Percentiles rank a stretch among this genome's conserved stretches.
phyloP scores from a whole-genome alignment of 768 basidiomycete species.

The Hypholoma sublateritium region DNA sequence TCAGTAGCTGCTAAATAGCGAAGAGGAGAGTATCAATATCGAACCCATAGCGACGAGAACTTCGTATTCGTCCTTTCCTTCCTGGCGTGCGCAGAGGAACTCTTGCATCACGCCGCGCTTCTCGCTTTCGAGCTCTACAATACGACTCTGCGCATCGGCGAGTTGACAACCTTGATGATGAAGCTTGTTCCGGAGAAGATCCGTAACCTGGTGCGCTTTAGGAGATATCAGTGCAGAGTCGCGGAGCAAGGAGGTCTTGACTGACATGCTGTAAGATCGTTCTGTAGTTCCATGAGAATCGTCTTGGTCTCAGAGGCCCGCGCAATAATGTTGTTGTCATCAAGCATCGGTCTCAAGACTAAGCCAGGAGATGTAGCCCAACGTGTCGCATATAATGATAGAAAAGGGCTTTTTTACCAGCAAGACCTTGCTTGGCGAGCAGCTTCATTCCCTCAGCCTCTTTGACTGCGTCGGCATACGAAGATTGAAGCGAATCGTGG shows the following conservation, averaged over 20 bases:
- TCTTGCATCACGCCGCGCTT: slow-evolving; percentile 23
- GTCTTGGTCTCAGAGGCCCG: slow-evolving; percentile 22
- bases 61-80: slow-evolving; percentile 14
- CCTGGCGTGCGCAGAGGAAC: slow-evolving; percentile 15
- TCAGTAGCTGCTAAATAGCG: background rate
- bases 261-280: slow-evolving; percentile 29
- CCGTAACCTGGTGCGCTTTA: slow-evolving; percentile 36
- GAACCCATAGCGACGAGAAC: slow-evolving; percentile 12
- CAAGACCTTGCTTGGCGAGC: slow-evolving; percentile 9
- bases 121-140: slow-evolving; percentile 36
- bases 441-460: slow-evolving; percentile 17
- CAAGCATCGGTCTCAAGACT: slow-evolving; percentile 25
- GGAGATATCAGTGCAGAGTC: background rate
- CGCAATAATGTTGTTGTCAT: slow-evolving; percentile 17
- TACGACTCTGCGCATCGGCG: slow-evolving; percentile 28
- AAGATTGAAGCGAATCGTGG: slow-evolving; percentile 9
- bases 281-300: slow-evolving; percentile 23
- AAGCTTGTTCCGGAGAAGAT: slow-evolving; percentile 39
- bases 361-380: background rate
- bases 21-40: background rate
- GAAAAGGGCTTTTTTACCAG: slow-evolving; percentile 8
- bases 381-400: background rate
- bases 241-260: background rate
- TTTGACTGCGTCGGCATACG: slow-evolving; percentile 4
- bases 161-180: slow-evolving; percentile 32